phyloP scores from a whole-genome alignment of 2,329 filamentous ascomycete genomes.

The Diplodia sapinea region DNA sequence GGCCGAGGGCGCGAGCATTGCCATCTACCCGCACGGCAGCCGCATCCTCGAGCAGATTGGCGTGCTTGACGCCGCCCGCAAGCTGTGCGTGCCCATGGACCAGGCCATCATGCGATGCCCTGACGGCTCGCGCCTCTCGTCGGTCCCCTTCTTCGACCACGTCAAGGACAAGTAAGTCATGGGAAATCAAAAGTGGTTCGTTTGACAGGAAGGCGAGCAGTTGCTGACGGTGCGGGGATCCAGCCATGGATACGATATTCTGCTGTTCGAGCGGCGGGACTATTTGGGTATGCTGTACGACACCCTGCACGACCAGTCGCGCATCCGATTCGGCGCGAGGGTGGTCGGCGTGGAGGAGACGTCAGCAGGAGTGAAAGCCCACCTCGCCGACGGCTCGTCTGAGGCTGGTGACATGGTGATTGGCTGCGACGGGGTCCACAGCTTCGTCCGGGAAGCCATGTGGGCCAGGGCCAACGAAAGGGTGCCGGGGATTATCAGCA shows the following conservation, averaged over 20 bases:
- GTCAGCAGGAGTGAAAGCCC: slow-evolving; percentile 31
- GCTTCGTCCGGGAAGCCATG: slow-evolving; percentile 8
- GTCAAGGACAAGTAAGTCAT: too few relatives aligned
- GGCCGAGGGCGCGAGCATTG: slow-evolving; percentile 36
- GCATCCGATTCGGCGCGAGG: not conserved
- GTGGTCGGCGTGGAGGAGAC: not conserved
- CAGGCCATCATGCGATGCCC: too few relatives aligned
- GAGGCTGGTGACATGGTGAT: slow-evolving; percentile 14
- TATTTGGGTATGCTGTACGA: not conserved
- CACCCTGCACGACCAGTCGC: not conserved
- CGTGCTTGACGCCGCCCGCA: not conserved
- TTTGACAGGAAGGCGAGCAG: not conserved
- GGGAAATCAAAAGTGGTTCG: too few relatives aligned
- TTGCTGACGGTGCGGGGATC: slow-evolving; percentile 21
- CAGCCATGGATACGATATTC: slow-evolving; percentile 35
- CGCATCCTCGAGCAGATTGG: slow-evolving; percentile 40
- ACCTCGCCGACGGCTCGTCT: slow-evolving; percentile 34
- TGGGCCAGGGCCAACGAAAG: slow-evolving; percentile 16
- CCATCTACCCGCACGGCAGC: slow-evolving; percentile 34
- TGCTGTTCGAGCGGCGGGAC: slow-evolving; percentile 32
- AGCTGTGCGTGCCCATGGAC: not conserved
- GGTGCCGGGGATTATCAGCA: not conserved
- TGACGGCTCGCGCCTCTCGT: too few relatives aligned
- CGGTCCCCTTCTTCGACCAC: too few relatives aligned
- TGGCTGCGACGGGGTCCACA: slow-evolving; percentile 24